phyloP scores from a whole-genome alignment of 345 rosid species.

The Eucalyptus pauciflora region DNA sequence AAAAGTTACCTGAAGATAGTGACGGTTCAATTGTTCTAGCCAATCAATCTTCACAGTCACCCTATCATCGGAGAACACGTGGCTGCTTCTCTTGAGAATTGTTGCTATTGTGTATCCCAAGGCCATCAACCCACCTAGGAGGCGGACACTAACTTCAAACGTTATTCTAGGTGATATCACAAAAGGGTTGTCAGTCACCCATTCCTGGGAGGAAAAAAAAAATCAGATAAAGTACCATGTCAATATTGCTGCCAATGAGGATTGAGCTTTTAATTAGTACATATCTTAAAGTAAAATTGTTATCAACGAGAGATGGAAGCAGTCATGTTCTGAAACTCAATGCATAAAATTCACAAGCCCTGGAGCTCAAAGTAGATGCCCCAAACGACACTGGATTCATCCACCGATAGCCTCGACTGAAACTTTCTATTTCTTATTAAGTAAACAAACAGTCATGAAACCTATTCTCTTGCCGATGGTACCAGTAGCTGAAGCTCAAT shows the following conservation, averaged over 20 bases:
- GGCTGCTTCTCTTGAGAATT: slow-evolving; percentile 94
- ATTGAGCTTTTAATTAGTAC: neutral
- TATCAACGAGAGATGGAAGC: neutral
- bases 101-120: slow-evolving; percentile 94
- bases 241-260: neutral
- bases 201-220: slow-evolving; percentile 46
- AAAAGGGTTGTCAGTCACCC: slow-evolving; percentile 94
- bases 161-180: slow-evolving; percentile 98
- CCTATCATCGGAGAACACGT: slow-evolving; percentile 63
- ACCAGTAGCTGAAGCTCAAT: neutral
- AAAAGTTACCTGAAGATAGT: slow-evolving; percentile 69
- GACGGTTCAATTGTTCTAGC: slow-evolving; percentile 88
- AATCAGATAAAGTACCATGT: neutral
- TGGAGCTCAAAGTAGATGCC: neutral
- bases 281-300: neutral
- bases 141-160: slow-evolving; percentile 95
- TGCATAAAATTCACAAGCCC: neutral
- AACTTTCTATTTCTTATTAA: neutral
- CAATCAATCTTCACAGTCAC: slow-evolving; percentile 89
- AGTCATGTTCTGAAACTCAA: neutral
- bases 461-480: neutral
- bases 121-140: slow-evolving; percentile 99
- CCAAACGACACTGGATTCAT: neutral
- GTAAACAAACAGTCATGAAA: neutral
- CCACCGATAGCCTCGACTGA: neutral